Percentiles rank a stretch among this genome's conserved stretches.
Evolutionary conservation across 2,329 filamentous ascomycete genomes (phyloP).

Genomic region (Alternaria tenuissima): DNA sequence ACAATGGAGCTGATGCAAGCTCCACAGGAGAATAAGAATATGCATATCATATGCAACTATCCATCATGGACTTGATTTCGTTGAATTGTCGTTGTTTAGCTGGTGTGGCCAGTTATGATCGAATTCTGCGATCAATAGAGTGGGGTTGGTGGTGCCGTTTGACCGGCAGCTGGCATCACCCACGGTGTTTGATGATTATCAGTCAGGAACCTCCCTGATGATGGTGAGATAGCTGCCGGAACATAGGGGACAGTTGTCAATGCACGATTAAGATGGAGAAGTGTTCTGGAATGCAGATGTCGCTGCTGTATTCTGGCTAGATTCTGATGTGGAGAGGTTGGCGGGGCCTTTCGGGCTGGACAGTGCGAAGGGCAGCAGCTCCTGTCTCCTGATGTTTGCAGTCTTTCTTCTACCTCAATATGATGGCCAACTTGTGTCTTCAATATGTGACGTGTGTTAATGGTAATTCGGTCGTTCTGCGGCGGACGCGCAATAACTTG

Average conservation of each 20-base stretch:
- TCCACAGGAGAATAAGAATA: slow-evolving; percentile 20
- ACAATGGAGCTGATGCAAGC: slow-evolving; percentile 34
- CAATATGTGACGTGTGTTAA: slow-evolving; percentile 1
- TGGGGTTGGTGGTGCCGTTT: slow-evolving; percentile 4
- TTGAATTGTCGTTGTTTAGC: slow-evolving; percentile 5
- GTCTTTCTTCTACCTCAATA: neutral
- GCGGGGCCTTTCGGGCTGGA: slow-evolving; percentile 9
- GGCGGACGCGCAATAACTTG: slow-evolving; percentile 13
- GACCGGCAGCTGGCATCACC: slow-evolving; percentile 9
- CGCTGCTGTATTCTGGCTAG: slow-evolving; percentile 1
- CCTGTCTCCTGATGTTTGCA: neutral
- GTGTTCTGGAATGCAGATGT: slow-evolving; percentile 16
- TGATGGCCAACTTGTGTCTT: neutral
- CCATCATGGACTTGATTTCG: neutral
- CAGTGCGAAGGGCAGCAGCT: neutral
- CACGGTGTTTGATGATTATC: neutral
- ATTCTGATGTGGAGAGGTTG: slow-evolving; percentile 5
- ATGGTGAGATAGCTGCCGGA: slow-evolving; percentile 5
- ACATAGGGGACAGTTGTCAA: slow-evolving; percentile 14
- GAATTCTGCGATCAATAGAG: neutral
- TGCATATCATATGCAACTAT: slow-evolving; percentile 13
- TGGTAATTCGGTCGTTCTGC: slow-evolving; percentile 9
- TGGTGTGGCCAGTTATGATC: slow-evolving; percentile 1
- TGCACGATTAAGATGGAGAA: slow-evolving; percentile 11
- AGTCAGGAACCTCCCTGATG: slow-evolving; percentile 3